Conservation (phyloP, 140 eudicot species). For the Erigeron philadelphicus region DNA sequence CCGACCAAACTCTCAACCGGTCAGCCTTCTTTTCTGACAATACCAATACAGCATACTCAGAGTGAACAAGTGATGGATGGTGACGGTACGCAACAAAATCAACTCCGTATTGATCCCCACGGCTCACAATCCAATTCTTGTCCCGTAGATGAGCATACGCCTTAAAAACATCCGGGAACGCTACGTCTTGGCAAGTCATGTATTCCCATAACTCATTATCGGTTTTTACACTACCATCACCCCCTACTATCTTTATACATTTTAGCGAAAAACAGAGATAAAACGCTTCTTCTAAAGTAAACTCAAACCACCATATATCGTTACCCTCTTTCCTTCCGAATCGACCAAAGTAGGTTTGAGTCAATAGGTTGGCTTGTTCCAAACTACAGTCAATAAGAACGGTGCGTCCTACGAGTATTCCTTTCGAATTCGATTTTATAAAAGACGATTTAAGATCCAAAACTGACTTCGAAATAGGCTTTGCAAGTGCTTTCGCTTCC, state of each 20-base stretch:
- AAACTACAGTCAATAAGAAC: constrained; percentile 41
- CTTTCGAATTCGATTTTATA: constrained; percentile 35
- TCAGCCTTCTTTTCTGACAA: constrained; percentile 28
- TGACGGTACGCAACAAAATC: constrained; percentile 76
- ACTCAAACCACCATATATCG: constrained; percentile 47
- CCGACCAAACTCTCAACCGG: constrained; percentile 75
- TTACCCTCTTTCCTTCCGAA: constrained; percentile 40
- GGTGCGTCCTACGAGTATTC: constrained; percentile 37
- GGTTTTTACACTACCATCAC: constrained; percentile 23
- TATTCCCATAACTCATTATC: constrained; percentile 49
- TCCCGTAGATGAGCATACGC: constrained; percentile 58
- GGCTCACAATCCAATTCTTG: constrained; percentile 72
- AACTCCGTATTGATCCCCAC: constrained; percentile 51
- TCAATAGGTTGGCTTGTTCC: constrained; percentile 45
- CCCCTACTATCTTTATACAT: constrained; percentile 41
- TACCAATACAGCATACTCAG: constrained; percentile 63
- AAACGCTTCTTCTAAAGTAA: constrained; percentile 51
- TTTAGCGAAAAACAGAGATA: constrained; percentile 36
- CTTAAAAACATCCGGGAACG: constrained; percentile 39
- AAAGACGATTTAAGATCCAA: constrained; percentile 46
- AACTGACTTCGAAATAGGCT: constrained; percentile 50
- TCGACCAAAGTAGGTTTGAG: constrained; percentile 50
- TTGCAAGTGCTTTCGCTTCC: constrained; percentile 61
- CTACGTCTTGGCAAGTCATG: constrained; percentile 32
- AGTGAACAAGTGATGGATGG: constrained; percentile 63